Conservation (phyloP, 2,329 filamentous ascomycete genomes). For the Ceratocystis alfenasii region DNA sequence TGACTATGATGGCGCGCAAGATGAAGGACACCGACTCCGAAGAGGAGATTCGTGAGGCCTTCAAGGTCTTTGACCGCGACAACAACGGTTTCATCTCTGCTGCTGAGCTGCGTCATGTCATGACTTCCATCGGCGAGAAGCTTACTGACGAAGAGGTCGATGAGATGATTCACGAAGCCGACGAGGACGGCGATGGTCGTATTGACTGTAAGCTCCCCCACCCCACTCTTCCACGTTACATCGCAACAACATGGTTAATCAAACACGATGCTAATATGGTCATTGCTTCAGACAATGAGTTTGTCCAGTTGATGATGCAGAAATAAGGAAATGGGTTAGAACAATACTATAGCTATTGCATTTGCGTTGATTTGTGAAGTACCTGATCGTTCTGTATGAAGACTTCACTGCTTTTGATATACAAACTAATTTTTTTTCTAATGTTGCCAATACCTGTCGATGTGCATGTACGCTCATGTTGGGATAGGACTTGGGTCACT, state of each 20-base stretch:
- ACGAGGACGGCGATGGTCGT: conserved; percentile 78
- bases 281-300: conserved; percentile 61
- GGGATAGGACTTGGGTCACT: neutral
- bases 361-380: conserved; percentile 16
- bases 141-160: conserved; percentile 83
- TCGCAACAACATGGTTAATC: conserved; percentile 26
- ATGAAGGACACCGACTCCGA: conserved; percentile 91
- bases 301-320: conserved; percentile 93
- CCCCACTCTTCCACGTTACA: neutral
- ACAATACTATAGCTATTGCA: conserved; percentile 12
- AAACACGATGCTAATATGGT: neutral
- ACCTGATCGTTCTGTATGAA: neutral
- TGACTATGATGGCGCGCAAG: conserved; percentile 89
- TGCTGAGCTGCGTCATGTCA: conserved; percentile 76
- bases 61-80: conserved; percentile 82
- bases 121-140: conserved; percentile 87
- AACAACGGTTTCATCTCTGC: conserved; percentile 89
- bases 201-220: conserved; percentile 59
- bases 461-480: neutral
- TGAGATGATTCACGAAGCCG: conserved; percentile 85
- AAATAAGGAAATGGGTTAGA: conserved; percentile 46
- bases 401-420: conserved; percentile 2
- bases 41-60: conserved; percentile 80
- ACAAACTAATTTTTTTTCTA: neutral
- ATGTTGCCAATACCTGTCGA: neutral